phyloP scores from a whole-genome alignment of 805 yeast genomes.

The Komagataella kurtzmanii region DNA sequence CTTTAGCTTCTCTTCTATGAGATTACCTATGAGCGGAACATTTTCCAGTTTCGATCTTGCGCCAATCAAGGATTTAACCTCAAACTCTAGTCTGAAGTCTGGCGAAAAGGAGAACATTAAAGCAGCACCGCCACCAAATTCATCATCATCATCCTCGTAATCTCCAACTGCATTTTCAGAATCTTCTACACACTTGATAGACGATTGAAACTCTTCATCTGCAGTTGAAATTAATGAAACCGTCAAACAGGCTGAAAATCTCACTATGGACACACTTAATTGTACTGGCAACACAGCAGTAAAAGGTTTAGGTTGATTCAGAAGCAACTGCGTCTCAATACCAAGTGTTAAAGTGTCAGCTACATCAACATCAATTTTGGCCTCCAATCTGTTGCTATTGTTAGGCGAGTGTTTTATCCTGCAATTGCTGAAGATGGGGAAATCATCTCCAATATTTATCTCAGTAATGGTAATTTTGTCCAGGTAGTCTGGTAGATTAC shows the following conservation, averaged over 20 bases:
- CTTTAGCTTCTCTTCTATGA: slow-evolving; percentile 71
- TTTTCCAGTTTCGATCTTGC: slow-evolving; percentile 86
- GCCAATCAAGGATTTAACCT: slow-evolving; percentile 81
- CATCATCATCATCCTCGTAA: slow-evolving; percentile 5
- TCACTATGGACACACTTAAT: slow-evolving; percentile 73
- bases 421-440: slow-evolving; percentile 91
- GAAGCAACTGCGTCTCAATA: slow-evolving; percentile 61
- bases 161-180: slow-evolving; percentile 12
- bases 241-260: slow-evolving; percentile 83
- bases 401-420: slow-evolving; percentile 47
- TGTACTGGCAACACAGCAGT: slow-evolving; percentile 83
- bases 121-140: slow-evolving; percentile 40
- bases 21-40: slow-evolving; percentile 78
- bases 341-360: slow-evolving; percentile 81
- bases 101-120: slow-evolving; percentile 85
- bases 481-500: slow-evolving; percentile 66
- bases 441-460: slow-evolving; percentile 87
- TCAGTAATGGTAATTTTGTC: slow-evolving; percentile 73
- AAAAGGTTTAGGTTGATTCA: slow-evolving; percentile 73
- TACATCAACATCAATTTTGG: slow-evolving; percentile 82
- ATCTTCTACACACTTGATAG: slow-evolving; percentile 2
- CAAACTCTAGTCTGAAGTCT: slow-evolving; percentile 80
- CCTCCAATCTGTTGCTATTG: slow-evolving; percentile 48
- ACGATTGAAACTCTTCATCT: slow-evolving; percentile 16
- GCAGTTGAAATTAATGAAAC: slow-evolving; percentile 48